Percentiles rank a stretch among this genome's conserved stretches.
These are phyloP conservation scores for Puccinellia tenuiflora DNA, from an alignment of 176 grass and related monocot genomes.

Conservation along the genomic window DNA sequence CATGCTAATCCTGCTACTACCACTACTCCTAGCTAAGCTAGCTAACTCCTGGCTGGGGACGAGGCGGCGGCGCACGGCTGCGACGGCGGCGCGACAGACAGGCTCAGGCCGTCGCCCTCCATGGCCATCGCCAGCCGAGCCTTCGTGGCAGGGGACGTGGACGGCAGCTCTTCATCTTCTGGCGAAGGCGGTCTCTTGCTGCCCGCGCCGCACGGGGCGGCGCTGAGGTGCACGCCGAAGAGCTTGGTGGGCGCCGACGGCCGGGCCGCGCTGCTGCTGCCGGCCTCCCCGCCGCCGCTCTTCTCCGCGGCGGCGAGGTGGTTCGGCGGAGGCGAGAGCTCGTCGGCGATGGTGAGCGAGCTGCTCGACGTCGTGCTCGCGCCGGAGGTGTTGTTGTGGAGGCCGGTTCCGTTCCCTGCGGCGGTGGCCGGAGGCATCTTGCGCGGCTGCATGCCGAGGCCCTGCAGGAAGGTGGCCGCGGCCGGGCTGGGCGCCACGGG, in stretches of 20 bases:
- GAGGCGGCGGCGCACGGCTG: slow-evolving; percentile 23
- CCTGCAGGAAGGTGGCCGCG: slow-evolving; percentile 48
- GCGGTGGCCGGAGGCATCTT: background rate
- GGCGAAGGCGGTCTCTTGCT: slow-evolving; percentile 51
- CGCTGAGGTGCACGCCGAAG: slow-evolving; percentile 65
- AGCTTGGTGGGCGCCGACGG: slow-evolving; percentile 54
- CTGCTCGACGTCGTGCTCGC: slow-evolving; percentile 95
- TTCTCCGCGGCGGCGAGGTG: slow-evolving; percentile 17
- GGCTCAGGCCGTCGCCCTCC: slow-evolving; percentile 48
- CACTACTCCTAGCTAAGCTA: background rate
- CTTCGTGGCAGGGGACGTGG: slow-evolving; percentile 60
- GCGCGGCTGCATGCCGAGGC: slow-evolving; percentile 40
- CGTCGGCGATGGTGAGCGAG: slow-evolving; percentile 89
- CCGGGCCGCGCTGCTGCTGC: slow-evolving; percentile 38
- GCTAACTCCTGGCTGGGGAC: slow-evolving; percentile 46
- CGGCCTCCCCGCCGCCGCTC: slow-evolving; percentile 39
- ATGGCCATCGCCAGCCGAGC: slow-evolving; percentile 40
- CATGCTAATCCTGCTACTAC: background rate
- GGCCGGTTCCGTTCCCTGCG: background rate
- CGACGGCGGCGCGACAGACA: slow-evolving; percentile 37
- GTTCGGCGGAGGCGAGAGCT: slow-evolving; percentile 38
- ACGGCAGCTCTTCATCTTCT: slow-evolving; percentile 4
- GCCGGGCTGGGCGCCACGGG: slow-evolving; percentile 82
- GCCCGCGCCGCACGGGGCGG: background rate
- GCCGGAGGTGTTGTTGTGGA: slow-evolving; percentile 44